These are phyloP conservation scores for Gonapodya sp. DNA, from an alignment of 192 early-diverging fungal genomes.

Conservation along the genomic window DNA sequence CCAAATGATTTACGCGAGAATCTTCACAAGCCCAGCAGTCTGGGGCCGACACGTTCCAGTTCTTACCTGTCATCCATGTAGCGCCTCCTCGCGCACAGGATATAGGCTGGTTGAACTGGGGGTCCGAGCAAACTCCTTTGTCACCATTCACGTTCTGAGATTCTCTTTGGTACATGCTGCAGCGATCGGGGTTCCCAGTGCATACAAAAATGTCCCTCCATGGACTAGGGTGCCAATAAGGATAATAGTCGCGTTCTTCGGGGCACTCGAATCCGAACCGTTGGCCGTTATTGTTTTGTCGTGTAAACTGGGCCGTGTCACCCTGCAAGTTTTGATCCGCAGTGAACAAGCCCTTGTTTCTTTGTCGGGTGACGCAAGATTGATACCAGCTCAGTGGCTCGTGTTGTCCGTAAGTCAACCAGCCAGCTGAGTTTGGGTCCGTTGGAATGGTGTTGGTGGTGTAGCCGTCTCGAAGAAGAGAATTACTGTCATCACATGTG, in stretches of 20 bases:
- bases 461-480: slow-evolving; percentile 19
- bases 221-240: slow-evolving; percentile 31
- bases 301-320: slow-evolving; percentile 23
- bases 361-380: slow-evolving; percentile 16
- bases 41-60: slow-evolving; percentile 16
- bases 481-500: slow-evolving; percentile 20
- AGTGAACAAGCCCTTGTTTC: slow-evolving; percentile 25
- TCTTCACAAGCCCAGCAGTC: slow-evolving; percentile 24
- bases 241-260: slow-evolving; percentile 31
- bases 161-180: slow-evolving; percentile 19
- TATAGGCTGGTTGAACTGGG: slow-evolving; percentile 22
- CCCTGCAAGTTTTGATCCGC: slow-evolving; percentile 29
- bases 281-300: slow-evolving; percentile 23
- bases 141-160: slow-evolving; percentile 23
- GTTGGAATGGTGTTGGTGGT: slow-evolving; percentile 22
- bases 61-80: slow-evolving; percentile 13
- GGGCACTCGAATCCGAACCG: slow-evolving; percentile 29
- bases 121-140: slow-evolving; percentile 20
- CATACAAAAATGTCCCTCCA: slow-evolving; percentile 28
- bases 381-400: slow-evolving; percentile 21
- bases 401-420: slow-evolving; percentile 24
- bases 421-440: slow-evolving; percentile 2
- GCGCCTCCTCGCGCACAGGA: slow-evolving; percentile 17
- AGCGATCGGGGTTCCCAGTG: slow-evolving; percentile 18
- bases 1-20: slow-evolving; percentile 25